Conservation (phyloP, 768 basidiomycete genomes). For the Mycena rebaudengoi region DNA sequence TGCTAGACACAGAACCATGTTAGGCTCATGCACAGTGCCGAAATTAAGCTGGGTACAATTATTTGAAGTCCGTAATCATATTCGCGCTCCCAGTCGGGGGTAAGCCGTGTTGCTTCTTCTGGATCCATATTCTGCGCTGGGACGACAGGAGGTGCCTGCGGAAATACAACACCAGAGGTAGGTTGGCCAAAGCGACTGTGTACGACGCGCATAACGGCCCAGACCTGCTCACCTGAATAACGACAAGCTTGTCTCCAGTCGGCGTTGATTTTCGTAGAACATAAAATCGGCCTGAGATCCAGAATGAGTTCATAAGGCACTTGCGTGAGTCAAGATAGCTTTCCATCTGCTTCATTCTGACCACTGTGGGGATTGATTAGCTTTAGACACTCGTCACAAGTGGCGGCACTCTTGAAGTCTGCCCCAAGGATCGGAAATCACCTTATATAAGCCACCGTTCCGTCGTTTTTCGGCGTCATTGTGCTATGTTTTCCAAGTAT, state of each 20-base stretch:
- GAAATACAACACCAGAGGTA: no score
- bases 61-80: conserved; percentile 10
- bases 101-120: neutral
- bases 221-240: conserved; percentile 15
- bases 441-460: no score
- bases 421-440: no score
- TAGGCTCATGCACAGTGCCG: neutral
- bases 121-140: neutral
- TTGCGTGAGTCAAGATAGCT: no score
- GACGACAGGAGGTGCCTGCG: conserved; percentile 10
- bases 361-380: no score
- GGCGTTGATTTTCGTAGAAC: neutral
- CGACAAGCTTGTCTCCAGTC: conserved; percentile 12
- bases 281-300: neutral
- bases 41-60: neutral
- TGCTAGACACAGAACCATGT: conserved; percentile 1
- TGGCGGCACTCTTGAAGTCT: no score
- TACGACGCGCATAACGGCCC: neutral
- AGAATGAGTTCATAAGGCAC: no score
- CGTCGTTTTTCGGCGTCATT: no score
- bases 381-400: no score
- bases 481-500: no score
- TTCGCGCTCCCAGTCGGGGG: neutral
- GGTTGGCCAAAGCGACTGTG: neutral
- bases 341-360: no score